A percentile compares a stretch with the other conserved stretches of the same genome.
phyloP scores from a whole-genome alignment of 83 land plant genomes.

The Isoetes engelmannii region DNA sequence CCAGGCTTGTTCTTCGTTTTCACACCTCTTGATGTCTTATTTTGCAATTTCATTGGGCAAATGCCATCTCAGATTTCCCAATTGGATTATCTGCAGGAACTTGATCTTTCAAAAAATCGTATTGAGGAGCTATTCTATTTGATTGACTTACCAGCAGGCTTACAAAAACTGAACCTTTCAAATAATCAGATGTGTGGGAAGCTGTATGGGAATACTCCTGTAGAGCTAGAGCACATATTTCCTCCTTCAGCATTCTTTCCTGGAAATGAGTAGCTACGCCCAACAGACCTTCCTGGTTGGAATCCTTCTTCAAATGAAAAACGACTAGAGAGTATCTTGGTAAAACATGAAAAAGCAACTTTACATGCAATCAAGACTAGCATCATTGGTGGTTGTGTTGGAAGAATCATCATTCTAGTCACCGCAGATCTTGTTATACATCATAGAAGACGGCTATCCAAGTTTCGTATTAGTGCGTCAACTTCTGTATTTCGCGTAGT shows the following conservation, averaged over 20 bases:
- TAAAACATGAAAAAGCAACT: slow-evolving; percentile 20
- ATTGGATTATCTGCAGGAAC: slow-evolving; percentile 13
- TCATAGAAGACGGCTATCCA: slow-evolving; percentile 18
- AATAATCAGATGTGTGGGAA: slow-evolving; percentile 23
- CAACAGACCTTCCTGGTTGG: slow-evolving; percentile 8
- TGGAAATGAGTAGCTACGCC: slow-evolving; percentile 46
- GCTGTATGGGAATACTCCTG: slow-evolving; percentile 41
- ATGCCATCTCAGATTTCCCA: slow-evolving; percentile 22
- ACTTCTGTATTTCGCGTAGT: too few species aligned
- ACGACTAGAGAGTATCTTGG: slow-evolving; percentile 24
- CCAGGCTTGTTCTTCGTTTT: too few species aligned
- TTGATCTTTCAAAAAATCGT: slow-evolving; percentile 25
- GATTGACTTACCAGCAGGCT: slow-evolving; percentile 7
- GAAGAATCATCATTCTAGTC: slow-evolving; percentile 44
- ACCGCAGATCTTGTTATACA: slow-evolving; percentile 38
- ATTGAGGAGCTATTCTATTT: slow-evolving; percentile 16
- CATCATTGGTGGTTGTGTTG: slow-evolving; percentile 52
- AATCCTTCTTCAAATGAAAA: slow-evolving; percentile 35
- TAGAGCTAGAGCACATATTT: slow-evolving; percentile 39
- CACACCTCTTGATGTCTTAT: too few species aligned
- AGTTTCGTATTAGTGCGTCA: too few species aligned
- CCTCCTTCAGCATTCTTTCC: slow-evolving; percentile 60
- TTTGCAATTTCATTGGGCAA: slow-evolving; percentile 12
- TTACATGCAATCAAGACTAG: slow-evolving; percentile 37
- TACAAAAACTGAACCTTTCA: slow-evolving; percentile 18